phyloP scores from a whole-genome alignment of 306 rosid species.

The Astragalus glycyphyllos region DNA sequence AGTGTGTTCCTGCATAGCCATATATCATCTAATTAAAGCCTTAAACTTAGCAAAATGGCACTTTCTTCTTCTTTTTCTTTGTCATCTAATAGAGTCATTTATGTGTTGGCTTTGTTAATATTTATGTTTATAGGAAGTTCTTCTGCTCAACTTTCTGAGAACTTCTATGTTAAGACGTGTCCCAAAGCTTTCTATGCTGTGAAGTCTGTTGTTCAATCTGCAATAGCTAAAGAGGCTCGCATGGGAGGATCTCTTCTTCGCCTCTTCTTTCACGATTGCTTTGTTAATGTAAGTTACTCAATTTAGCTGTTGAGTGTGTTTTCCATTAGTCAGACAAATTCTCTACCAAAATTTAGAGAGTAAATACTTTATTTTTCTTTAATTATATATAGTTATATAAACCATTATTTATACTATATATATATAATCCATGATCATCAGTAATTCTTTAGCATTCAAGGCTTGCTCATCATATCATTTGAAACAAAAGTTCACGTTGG shows the following conservation, averaged over 20 bases:
- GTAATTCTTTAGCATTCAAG: no score
- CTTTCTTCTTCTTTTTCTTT: conserved; percentile 28
- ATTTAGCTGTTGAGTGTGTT: no score
- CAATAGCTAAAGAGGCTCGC: conserved; percentile 61
- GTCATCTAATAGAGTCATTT: not conserved
- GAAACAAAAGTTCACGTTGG: no score
- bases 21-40: conserved; percentile 26
- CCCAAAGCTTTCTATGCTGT: conserved; percentile 54
- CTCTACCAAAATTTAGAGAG: no score
- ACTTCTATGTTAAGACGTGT: conserved; percentile 60
- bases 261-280: conserved; percentile 84
- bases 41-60: conserved; percentile 42
- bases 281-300: conserved; percentile 72
- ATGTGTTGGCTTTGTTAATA: conserved; percentile 40
- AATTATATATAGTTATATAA: no score
- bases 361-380: no score
- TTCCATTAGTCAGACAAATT: no score
- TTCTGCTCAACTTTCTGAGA: conserved; percentile 58
- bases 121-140: conserved; percentile 44
- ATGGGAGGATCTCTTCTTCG: conserved; percentile 84
- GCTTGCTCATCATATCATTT: no score
- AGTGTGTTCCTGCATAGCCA: not conserved
- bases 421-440: no score
- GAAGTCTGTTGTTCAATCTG: conserved; percentile 55
- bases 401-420: no score